Percentiles rank a stretch among this genome's conserved stretches.
Evolutionary conservation across 2,329 filamentous ascomycete genomes (phyloP).

Genomic region (Proliferodiscus dingleyae): DNA sequence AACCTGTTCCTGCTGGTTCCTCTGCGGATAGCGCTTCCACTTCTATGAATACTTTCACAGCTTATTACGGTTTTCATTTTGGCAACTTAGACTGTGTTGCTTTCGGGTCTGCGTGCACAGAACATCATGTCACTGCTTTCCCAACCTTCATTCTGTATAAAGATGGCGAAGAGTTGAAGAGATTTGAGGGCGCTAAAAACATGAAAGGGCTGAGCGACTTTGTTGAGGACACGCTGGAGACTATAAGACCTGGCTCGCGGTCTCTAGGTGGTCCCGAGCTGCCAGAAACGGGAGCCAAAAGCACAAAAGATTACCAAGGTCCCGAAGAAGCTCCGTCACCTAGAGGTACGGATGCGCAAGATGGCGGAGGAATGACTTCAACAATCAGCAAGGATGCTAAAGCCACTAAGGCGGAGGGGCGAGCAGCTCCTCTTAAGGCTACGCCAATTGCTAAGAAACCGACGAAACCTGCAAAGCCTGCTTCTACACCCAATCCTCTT

Average conservation of each 20-base stretch:
- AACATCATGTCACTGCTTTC: slow-evolving; percentile 62
- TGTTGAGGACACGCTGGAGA: slow-evolving; percentile 73
- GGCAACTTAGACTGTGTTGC: slow-evolving; percentile 81
- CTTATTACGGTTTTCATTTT: slow-evolving; percentile 87
- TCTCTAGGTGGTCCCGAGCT: slow-evolving; percentile 52
- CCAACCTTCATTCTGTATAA: slow-evolving; percentile 79
- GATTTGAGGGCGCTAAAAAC: slow-evolving; percentile 60
- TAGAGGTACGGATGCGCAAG: slow-evolving; percentile 20
- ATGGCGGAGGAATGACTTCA: slow-evolving; percentile 5
- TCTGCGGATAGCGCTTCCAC: slow-evolving; percentile 38
- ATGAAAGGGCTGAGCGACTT: slow-evolving; percentile 62
- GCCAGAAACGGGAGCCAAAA: slow-evolving; percentile 63
- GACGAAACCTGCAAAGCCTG: slow-evolving; percentile 48
- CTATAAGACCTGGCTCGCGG: slow-evolving; percentile 74
- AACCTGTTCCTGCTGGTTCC: slow-evolving; percentile 46
- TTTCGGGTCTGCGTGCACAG: slow-evolving; percentile 70
- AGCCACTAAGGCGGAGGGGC: slow-evolving; percentile 4
- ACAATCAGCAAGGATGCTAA: slow-evolving; percentile 4
- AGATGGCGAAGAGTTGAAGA: slow-evolving; percentile 64
- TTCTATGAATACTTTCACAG: slow-evolving; percentile 57
- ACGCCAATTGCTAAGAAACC: slow-evolving; percentile 38
- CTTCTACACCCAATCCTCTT: slow-evolving; percentile 63
- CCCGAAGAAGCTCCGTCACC: slow-evolving; percentile 15
- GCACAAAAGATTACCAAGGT: slow-evolving; percentile 20
- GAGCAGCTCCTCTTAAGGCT: slow-evolving; percentile 19